Evolutionary conservation across 805 yeast genomes (phyloP), one percentile per base, ranked within the genome.

Genomic region (Saccharomycopsis sp.): DNA sequence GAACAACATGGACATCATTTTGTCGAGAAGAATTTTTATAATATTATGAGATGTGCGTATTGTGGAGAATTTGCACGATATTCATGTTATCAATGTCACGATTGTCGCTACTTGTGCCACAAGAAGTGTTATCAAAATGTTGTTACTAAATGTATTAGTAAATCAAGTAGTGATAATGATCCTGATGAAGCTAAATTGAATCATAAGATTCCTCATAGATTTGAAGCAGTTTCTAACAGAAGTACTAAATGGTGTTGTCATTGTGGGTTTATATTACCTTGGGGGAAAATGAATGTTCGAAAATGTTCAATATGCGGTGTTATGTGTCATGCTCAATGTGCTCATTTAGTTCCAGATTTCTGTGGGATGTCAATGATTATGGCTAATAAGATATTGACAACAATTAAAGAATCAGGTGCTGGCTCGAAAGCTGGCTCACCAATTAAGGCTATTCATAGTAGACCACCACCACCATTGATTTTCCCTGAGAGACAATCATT

Each of bases 221-320:
- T 90, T 61, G 96, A 85, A 54, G 89, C 90, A n/a, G 77, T 79
- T 22, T 75, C 93, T 14, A 93, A 93, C 59, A 81, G 88, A 64
- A 94, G 96, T 56, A 94, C 99, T 2, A 89, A 90, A 59, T 93
- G 99, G 99, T 93, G 99, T 66, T 93, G 97, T 56, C 99, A 93
- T 61, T 93, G 99, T 73, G 99, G 99, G 50, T 87, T 87, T 59
- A 80, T 93, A 42, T 71, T 93, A 51, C 97, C 98, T 14, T 82
- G 96, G 83, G 96, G 97, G 43, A 78, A 82, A 57, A 88, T 87
- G 62, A 88, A 85, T 55, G 94, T 89, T 8, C 74, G 96, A 41
- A 93, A 87, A 61, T 90, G 98, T 71, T 68, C 83, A 3, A 93
- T 85, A 54, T 93, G 98, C 77, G 95, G 95, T 24, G 78, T 88